Evolutionary conservation across 805 yeast genomes (phyloP).

Genomic region (Blastobotrys americana): DNA sequence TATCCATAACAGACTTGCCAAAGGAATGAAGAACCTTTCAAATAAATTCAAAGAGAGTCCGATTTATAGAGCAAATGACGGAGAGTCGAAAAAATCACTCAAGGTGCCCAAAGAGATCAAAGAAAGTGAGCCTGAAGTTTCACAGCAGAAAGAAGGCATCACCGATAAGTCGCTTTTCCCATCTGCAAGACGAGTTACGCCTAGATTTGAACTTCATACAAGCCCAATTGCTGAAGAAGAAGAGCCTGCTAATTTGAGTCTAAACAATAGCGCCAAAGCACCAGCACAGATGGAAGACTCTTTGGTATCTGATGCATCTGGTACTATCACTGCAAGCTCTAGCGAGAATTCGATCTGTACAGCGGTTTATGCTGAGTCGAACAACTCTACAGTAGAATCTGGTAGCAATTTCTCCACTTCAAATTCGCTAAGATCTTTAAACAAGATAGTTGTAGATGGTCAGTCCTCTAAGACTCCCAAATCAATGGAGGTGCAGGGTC

Average conservation of each 20-base stretch:
- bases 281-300: neutral
- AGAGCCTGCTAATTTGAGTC: neutral
- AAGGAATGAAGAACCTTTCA: neutral
- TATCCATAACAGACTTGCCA: neutral
- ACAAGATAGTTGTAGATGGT: neutral
- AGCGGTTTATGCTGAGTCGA: slow-evolving; percentile 12
- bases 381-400: slow-evolving; percentile 13
- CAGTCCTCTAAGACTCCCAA: neutral
- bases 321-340: neutral
- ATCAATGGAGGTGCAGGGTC: no score
- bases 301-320: neutral
- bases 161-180: neutral
- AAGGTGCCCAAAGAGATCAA: neutral
- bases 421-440: neutral
- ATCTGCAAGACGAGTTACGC: neutral
- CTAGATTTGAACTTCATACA: neutral
- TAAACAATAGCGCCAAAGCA: neutral
- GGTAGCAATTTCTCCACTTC: slow-evolving; percentile 6
- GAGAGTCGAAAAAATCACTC: neutral
- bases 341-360: neutral
- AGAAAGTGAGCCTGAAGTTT: neutral
- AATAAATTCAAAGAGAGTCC: neutral
- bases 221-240: neutral
- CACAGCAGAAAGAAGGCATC: neutral
- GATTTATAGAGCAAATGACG: no score